These are phyloP conservation scores for Cladorrhinum sp. DNA, from an alignment of 2,329 filamentous ascomycete species.

Conservation along the genomic window DNA sequence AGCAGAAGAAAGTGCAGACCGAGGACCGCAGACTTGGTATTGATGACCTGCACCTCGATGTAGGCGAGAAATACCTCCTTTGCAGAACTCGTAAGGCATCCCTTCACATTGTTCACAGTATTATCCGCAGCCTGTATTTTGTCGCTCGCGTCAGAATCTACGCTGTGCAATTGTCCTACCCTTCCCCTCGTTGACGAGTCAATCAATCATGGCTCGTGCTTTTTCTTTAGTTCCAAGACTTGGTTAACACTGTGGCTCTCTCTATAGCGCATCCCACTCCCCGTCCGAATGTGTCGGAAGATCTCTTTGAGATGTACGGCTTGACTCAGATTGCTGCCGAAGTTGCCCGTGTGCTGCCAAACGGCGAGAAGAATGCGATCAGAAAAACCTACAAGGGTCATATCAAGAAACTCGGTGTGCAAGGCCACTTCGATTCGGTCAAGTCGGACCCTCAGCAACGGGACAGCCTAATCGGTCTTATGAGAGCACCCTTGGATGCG, in stretches of 20 bases:
- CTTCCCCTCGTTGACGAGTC: not conserved
- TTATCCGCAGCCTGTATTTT: slow-evolving; percentile 6
- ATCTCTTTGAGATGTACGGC: slow-evolving; percentile 59
- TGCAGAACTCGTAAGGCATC: slow-evolving; percentile 64
- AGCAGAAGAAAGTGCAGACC: slow-evolving; percentile 61
- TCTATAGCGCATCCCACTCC: slow-evolving; percentile 47
- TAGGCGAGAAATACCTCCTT: slow-evolving; percentile 65
- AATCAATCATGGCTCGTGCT: not conserved
- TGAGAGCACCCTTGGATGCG: slow-evolving; percentile 51
- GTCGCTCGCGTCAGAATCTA: not conserved
- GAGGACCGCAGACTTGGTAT: slow-evolving; percentile 61
- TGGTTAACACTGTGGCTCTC: slow-evolving; percentile 32
- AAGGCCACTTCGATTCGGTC: slow-evolving; percentile 58
- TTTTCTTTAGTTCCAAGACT: slow-evolving; percentile 18
- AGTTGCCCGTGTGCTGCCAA: slow-evolving; percentile 61
- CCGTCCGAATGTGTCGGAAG: slow-evolving; percentile 49
- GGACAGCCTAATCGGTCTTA: slow-evolving; percentile 52
- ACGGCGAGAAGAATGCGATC: slow-evolving; percentile 65
- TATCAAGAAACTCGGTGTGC: slow-evolving; percentile 61
- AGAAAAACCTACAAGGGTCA: slow-evolving; percentile 68
- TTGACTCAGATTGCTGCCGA: slow-evolving; percentile 56
- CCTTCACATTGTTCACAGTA: slow-evolving; percentile 37
- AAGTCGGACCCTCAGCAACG: slow-evolving; percentile 54
- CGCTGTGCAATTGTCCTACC: not conserved
- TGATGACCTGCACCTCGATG: slow-evolving; percentile 63